Conservation (phyloP, 257 asterid species). For the Datura wrightii region DNA sequence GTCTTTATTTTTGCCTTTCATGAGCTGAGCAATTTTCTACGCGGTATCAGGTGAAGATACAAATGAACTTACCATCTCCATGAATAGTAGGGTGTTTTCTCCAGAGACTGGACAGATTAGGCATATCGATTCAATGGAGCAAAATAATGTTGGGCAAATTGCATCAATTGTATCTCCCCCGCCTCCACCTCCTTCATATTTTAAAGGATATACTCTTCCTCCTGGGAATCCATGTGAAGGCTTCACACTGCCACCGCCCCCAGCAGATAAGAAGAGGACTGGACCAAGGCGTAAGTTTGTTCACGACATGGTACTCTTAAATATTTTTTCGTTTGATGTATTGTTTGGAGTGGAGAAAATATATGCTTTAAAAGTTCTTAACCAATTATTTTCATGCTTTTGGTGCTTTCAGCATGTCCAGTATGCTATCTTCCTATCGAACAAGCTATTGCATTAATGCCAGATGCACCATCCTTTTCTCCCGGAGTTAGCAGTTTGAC, state of each 20-base stretch:
- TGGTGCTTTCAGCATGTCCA: slow-evolving; percentile 76
- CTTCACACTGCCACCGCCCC: slow-evolving; percentile 92
- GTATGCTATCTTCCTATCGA: slow-evolving; percentile 94
- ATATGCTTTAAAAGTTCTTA: background rate
- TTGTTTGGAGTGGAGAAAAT: slow-evolving; percentile 17
- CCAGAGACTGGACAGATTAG: slow-evolving; percentile 42
- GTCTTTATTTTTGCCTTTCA: background rate
- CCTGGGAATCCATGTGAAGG: slow-evolving; percentile 90
- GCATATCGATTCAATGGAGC: slow-evolving; percentile 30
- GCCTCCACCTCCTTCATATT: slow-evolving; percentile 52
- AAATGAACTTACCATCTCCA: slow-evolving; percentile 43
- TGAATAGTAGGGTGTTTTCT: slow-evolving; percentile 39
- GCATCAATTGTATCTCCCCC: slow-evolving; percentile 38
- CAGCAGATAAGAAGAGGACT: slow-evolving; percentile 83
- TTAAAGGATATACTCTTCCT: slow-evolving; percentile 86
- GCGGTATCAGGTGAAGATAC: slow-evolving; percentile 71
- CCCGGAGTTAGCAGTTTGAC: slow-evolving; percentile 69
- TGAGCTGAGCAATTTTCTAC: slow-evolving; percentile 10
- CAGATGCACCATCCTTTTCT: slow-evolving; percentile 75
- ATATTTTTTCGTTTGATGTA: background rate
- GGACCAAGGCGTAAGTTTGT: slow-evolving; percentile 89
- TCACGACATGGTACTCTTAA: background rate
- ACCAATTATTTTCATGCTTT: slow-evolving; percentile 25
- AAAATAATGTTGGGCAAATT: slow-evolving; percentile 35
- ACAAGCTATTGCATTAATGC: slow-evolving; percentile 72